Evolutionary conservation across 2,329 filamentous ascomycete species (phyloP).

Genomic region (Alternaria hordeiaustralica): DNA sequence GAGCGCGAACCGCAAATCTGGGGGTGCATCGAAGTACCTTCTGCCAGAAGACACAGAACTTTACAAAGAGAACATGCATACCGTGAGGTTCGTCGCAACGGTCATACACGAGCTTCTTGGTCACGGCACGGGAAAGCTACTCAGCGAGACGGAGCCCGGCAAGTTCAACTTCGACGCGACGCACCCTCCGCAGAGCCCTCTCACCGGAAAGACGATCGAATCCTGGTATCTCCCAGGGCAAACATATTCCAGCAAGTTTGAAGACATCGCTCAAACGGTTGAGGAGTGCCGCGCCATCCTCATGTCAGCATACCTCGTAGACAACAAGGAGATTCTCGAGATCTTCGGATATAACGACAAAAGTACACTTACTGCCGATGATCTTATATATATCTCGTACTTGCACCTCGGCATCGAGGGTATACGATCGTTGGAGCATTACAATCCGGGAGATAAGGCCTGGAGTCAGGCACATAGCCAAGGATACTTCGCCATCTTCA

Average conservation of each 20-base stretch:
- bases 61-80: too few species aligned
- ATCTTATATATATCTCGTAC: background rate
- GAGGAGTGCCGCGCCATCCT: background rate
- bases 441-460: background rate
- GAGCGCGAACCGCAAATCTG: background rate
- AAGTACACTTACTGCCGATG: accelerated
- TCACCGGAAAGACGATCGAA: background rate
- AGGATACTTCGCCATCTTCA: background rate
- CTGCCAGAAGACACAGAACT: too few species aligned
- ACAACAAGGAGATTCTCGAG: background rate
- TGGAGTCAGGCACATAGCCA: background rate
- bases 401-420: background rate
- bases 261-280: background rate
- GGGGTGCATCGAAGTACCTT: too few species aligned
- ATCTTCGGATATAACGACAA: background rate
- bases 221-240: background rate
- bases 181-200: background rate
- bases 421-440: background rate
- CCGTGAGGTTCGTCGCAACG: background rate
- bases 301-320: background rate
- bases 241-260: background rate
- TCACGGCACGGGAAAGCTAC: background rate
- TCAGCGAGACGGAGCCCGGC: background rate
- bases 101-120: background rate
- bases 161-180: background rate